phyloP scores from a whole-genome alignment of 116 monocot species.

The Cymodocea nodosa region DNA sequence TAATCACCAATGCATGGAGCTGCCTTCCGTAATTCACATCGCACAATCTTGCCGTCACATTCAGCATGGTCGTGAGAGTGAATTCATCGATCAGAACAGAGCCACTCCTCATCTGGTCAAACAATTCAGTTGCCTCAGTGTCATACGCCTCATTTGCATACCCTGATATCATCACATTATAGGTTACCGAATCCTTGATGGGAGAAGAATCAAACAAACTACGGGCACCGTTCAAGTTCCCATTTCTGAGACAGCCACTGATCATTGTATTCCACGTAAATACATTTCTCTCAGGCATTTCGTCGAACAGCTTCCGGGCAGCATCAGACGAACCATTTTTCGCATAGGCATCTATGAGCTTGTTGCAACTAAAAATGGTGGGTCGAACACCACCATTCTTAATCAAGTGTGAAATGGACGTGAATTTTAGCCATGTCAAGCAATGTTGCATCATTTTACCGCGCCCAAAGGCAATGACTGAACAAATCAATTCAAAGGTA shows the following conservation, averaged over 20 bases:
- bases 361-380: slow-evolving; percentile 8
- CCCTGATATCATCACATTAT: slow-evolving; percentile 21
- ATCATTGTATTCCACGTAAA: slow-evolving; percentile 23
- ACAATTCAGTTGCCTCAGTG: slow-evolving; percentile 7
- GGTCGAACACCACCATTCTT: slow-evolving; percentile 1
- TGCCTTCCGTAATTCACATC: slow-evolving; percentile 6
- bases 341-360: slow-evolving; percentile 4
- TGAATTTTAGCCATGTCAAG: background rate
- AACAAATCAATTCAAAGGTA: background rate
- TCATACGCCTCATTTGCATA: background rate
- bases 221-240: background rate
- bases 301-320: slow-evolving; percentile 15
- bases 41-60: slow-evolving; percentile 3
- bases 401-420: slow-evolving; percentile 4
- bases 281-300: slow-evolving; percentile 19
- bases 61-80: slow-evolving; percentile 15
- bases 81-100: slow-evolving; percentile 7
- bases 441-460: background rate
- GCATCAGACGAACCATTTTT: slow-evolving; percentile 1
- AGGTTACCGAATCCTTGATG: slow-evolving; percentile 19
- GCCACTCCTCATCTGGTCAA: slow-evolving; percentile 11
- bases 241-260: slow-evolving; percentile 6
- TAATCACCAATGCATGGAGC: slow-evolving; percentile 10
- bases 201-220: slow-evolving; percentile 16
- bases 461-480: background rate